Conservation (phyloP, 1,139 yeast genomes). For the Candida labiduridarum region DNA sequence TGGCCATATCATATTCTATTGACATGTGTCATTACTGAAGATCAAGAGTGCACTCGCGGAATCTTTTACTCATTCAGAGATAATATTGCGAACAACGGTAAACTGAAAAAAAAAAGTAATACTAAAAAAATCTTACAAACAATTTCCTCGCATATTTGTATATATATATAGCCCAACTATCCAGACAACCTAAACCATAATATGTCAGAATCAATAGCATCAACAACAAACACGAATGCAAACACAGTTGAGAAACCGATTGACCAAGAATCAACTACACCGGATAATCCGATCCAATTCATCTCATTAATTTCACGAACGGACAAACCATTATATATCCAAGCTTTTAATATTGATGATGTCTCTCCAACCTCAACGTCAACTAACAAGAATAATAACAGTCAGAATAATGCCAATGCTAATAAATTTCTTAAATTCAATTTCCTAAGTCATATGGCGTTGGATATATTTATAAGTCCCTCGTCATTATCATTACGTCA, state of each 20-base stretch:
- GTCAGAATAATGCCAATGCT: constrained; percentile 20
- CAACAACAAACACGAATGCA: neutral
- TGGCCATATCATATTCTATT: too few species aligned
- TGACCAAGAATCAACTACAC: neutral
- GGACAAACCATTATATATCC: constrained; percentile 62
- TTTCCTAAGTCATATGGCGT: constrained; percentile 66
- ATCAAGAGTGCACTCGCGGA: too few species aligned
- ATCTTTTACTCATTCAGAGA: too few species aligned
- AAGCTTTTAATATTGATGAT: constrained; percentile 41
- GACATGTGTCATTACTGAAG: too few species aligned
- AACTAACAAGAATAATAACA: constrained; percentile 14
- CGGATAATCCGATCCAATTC: constrained; percentile 33
- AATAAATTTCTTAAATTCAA: constrained; percentile 59
- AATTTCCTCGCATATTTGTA: too few species aligned
- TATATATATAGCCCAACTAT: too few species aligned
- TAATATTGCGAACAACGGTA: too few species aligned
- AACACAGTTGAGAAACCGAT: neutral
- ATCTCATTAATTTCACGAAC: constrained; percentile 57
- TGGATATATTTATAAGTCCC: constrained; percentile 63
- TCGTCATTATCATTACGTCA: constrained; percentile 41
- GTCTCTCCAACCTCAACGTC: constrained; percentile 9
- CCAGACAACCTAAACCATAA: neutral
- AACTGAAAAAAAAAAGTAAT: too few species aligned
- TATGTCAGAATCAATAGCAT: neutral
- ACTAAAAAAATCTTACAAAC: too few species aligned